phyloP scores from a whole-genome alignment of 208 protist genomes.

The Crithidia expoeki region DNA sequence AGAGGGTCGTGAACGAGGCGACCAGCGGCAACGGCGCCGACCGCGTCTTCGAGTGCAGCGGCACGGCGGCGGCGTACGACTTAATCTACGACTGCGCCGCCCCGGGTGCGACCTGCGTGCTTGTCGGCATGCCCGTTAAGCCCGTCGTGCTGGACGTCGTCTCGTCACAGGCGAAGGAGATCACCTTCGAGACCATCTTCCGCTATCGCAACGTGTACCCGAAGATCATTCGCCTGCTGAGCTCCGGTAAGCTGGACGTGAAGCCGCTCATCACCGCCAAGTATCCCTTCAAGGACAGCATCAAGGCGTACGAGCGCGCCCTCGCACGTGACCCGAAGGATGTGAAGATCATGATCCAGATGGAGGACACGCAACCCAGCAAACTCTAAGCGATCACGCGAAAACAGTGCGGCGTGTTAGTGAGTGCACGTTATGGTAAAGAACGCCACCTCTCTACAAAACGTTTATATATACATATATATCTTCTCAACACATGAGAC shows the following conservation, averaged over 20 bases:
- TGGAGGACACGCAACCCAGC: conserved; percentile 33
- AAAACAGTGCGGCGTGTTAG: too few relatives aligned
- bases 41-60: conserved; percentile 59
- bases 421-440: too few relatives aligned
- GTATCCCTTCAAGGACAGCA: conserved; percentile 43
- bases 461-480: too few relatives aligned
- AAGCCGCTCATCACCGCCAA: conserved; percentile 62
- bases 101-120: conserved; percentile 49
- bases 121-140: conserved; percentile 54
- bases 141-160: conserved; percentile 42
- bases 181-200: conserved; percentile 58
- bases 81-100: conserved; percentile 46
- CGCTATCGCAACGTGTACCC: conserved; percentile 57
- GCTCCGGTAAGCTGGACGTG: conserved; percentile 55
- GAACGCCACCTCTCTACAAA: too few relatives aligned
- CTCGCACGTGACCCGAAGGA: conserved; percentile 44
- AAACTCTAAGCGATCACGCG: conserved; percentile 40
- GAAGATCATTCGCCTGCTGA: conserved; percentile 42
- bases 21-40: conserved; percentile 45
- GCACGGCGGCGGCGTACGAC: conserved; percentile 32
- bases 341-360: conserved; percentile 57
- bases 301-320: conserved; percentile 49
- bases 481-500: too few relatives aligned
- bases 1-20: conserved; percentile 32
- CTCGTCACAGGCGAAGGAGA: conserved; percentile 54